Evolutionary conservation across 768 basidiomycete species (phyloP).

Genomic region (Mycena maculata): DNA sequence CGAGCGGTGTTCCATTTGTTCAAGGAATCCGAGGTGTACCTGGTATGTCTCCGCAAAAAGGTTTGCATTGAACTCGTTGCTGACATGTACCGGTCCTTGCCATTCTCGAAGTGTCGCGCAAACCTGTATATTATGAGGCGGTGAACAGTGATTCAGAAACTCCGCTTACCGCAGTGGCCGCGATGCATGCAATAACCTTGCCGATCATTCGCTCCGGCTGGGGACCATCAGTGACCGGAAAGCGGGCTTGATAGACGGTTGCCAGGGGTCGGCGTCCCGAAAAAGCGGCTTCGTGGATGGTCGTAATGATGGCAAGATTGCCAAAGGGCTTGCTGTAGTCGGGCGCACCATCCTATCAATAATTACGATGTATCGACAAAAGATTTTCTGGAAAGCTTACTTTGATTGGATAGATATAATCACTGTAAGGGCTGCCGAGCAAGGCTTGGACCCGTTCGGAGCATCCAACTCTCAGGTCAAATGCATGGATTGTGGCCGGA

Average conservation of each 20-base stretch:
- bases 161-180: not conserved
- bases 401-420: conserved; percentile 12
- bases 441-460: conserved; percentile 1
- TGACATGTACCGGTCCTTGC: not conserved
- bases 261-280: not conserved
- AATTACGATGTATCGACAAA: not conserved
- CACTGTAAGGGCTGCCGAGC: not conserved
- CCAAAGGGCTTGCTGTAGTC: conserved; percentile 5
- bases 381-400: not conserved
- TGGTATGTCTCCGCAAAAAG: conserved; percentile 11
- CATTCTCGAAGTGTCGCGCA: conserved; percentile 4
- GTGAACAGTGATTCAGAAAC: not conserved
- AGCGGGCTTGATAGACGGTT: not conserved
- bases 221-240: not conserved
- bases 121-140: not conserved
- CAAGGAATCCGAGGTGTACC: conserved; percentile 1
- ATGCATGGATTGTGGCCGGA: not conserved
- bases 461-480: conserved; percentile 5
- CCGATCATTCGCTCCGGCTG: conserved; percentile 2
- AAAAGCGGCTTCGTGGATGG: not conserved
- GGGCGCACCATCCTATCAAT: not conserved
- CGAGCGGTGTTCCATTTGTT: not conserved
- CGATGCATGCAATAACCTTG: not conserved
- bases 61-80: conserved; percentile 11
- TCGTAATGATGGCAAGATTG: conserved; percentile 1